Conservation (phyloP, 768 basidiomycete species). For the Agaricus blazei region DNA sequence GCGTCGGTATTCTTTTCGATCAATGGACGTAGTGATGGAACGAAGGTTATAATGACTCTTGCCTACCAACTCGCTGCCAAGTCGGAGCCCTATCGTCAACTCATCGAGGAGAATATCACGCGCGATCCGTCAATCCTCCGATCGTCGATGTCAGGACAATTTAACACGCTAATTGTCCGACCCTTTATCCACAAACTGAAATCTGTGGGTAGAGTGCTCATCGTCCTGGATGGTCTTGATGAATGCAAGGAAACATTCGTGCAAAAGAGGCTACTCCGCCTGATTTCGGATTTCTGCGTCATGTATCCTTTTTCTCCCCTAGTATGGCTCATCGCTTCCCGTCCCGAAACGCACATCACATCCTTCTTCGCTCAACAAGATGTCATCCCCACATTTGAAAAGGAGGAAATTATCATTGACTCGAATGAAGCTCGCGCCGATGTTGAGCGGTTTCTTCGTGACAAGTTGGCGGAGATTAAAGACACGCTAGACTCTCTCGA, state of each 20-base stretch:
- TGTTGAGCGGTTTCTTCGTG: background rate
- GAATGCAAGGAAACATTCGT: background rate
- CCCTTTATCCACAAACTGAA: background rate
- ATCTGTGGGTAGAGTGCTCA: background rate
- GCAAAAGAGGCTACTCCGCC: background rate
- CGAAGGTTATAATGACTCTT: slow-evolving; percentile 10
- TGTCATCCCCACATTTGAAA: background rate
- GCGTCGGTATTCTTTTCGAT: background rate
- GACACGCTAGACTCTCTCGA: background rate
- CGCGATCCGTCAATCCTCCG: slow-evolving; percentile 6
- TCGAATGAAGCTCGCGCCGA: background rate
- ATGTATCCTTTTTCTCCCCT: background rate
- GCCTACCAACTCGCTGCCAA: slow-evolving; percentile 16
- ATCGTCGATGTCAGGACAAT: slow-evolving; percentile 10
- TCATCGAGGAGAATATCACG: slow-evolving; percentile 8
- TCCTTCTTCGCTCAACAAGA: background rate
- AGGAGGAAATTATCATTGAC: background rate
- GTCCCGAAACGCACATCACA: background rate
- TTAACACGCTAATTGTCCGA: slow-evolving; percentile 11
- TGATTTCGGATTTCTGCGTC: background rate
- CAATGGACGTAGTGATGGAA: background rate
- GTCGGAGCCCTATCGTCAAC: background rate
- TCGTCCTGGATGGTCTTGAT: background rate
- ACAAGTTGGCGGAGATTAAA: background rate
- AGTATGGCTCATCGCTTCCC: background rate